Evolutionary conservation across 768 basidiomycete species (phyloP).

Genomic region (Termitomyces sp.): DNA sequence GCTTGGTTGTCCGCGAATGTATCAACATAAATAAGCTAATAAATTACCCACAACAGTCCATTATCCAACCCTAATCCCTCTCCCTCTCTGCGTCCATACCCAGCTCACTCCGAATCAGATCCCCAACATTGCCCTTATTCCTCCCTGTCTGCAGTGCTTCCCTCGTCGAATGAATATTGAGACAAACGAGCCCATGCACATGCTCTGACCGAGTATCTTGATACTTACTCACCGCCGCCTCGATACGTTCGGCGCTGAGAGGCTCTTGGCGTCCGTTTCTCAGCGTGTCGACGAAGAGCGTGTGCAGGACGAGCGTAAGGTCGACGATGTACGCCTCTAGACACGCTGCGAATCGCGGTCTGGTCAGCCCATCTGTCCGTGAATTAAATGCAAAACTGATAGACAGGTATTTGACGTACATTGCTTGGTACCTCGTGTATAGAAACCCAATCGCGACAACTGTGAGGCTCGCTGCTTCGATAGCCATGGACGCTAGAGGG

Average conservation of each 20-base stretch:
- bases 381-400: no score
- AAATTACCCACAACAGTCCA: no score
- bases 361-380: neutral
- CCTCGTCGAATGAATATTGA: neutral
- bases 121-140: neutral
- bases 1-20: no score
- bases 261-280: neutral
- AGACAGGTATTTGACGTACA: neutral
- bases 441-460: neutral
- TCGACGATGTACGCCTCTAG: constrained; percentile 16
- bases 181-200: neutral
- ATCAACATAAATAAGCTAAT: no score
- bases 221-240: neutral
- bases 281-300: constrained; percentile 4
- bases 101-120: neutral
- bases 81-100: neutral
- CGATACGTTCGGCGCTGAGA: neutral
- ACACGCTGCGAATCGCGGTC: neutral
- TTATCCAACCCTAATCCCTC: no score
- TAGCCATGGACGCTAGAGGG: constrained; percentile 1
- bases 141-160: neutral
- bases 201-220: neutral
- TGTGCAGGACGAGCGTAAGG: constrained; percentile 12
- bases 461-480: neutral
- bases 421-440: neutral